Percentiles rank a stretch among this genome's conserved stretches.
These are phyloP conservation scores for Backusella liffmaniae DNA, from an alignment of 192 early-diverging fungal species.

Conservation along the genomic window DNA sequence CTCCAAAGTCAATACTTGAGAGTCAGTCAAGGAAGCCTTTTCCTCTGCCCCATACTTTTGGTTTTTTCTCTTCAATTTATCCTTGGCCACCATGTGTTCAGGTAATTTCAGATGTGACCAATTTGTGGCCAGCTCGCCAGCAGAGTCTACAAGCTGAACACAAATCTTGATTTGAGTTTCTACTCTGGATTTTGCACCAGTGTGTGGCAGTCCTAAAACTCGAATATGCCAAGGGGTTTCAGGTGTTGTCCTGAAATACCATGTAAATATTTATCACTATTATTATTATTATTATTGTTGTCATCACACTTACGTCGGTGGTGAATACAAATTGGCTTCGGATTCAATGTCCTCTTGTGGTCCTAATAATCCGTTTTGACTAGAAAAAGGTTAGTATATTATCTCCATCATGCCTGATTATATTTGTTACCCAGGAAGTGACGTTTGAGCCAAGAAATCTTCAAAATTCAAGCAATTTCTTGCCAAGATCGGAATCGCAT, in stretches of 20 bases:
- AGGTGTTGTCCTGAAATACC: conserved; percentile 7
- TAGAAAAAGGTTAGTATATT: neutral
- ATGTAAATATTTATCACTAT: too few relatives aligned
- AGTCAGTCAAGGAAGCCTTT: conserved; percentile 35
- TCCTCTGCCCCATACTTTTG: conserved; percentile 36
- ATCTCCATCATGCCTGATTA: neutral
- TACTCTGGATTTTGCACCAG: conserved; percentile 67
- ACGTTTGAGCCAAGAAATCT: conserved; percentile 30
- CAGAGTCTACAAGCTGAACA: conserved; percentile 58
- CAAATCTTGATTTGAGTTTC: conserved; percentile 87
- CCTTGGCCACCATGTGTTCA: conserved; percentile 67
- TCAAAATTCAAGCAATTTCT: conserved; percentile 31
- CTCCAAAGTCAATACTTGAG: conserved; percentile 63
- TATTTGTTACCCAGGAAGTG: conserved; percentile 23
- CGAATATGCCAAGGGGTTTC: conserved; percentile 29
- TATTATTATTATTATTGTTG: too few relatives aligned
- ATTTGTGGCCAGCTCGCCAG: conserved; percentile 58
- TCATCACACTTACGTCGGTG: conserved; percentile 10
- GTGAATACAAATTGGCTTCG: neutral
- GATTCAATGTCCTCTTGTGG: conserved; percentile 6
- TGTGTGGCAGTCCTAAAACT: conserved; percentile 34
- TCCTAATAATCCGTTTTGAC: conserved; percentile 8
- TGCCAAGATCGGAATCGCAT: conserved; percentile 34
- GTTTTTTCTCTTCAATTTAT: conserved; percentile 57
- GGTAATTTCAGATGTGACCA: conserved; percentile 78